A percentile compares a stretch with the other conserved stretches of the same genome.
These are phyloP conservation scores for Asclepias syriaca DNA, from an alignment of 257 asterid species.

Conservation along the genomic window DNA sequence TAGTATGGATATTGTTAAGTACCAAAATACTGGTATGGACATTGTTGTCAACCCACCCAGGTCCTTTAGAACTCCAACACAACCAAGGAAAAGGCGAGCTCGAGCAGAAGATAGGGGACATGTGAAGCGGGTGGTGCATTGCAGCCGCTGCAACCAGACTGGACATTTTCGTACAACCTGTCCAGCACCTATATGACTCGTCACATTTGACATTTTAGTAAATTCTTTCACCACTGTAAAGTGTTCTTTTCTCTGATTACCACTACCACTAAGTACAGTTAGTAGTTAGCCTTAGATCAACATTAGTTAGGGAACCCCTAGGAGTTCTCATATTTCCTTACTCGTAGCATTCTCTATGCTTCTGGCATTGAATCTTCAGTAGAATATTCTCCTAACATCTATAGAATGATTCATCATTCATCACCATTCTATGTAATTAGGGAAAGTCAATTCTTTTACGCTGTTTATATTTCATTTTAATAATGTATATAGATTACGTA, in stretches of 20 bases:
- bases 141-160: slow-evolving; percentile 75
- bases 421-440: not conserved
- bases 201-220: not conserved
- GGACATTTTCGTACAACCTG: slow-evolving; percentile 85
- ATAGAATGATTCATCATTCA: not conserved
- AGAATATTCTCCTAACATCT: not conserved
- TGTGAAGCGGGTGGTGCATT: slow-evolving; percentile 54
- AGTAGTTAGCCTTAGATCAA: not conserved
- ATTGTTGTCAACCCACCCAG: slow-evolving; percentile 60
- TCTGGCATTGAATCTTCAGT: not conserved
- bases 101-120: slow-evolving; percentile 33
- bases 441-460: not conserved
- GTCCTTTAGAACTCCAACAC: slow-evolving; percentile 41
- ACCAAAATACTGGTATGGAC: slow-evolving; percentile 10
- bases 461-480: not conserved
- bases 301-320: not conserved
- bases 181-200: slow-evolving; percentile 48
- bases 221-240: slow-evolving; percentile 11
- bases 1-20: slow-evolving; percentile 26
- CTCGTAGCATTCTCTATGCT: not conserved
- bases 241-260: slow-evolving; percentile 3
- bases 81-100: slow-evolving; percentile 46
- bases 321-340: not conserved
- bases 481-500: not conserved
- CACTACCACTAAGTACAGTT: not conserved